Evolutionary conservation across 345 rosid species (phyloP), one percentile per base, ranked within the genome.

Genomic region (Excoecaria cochinchinensis): DNA sequence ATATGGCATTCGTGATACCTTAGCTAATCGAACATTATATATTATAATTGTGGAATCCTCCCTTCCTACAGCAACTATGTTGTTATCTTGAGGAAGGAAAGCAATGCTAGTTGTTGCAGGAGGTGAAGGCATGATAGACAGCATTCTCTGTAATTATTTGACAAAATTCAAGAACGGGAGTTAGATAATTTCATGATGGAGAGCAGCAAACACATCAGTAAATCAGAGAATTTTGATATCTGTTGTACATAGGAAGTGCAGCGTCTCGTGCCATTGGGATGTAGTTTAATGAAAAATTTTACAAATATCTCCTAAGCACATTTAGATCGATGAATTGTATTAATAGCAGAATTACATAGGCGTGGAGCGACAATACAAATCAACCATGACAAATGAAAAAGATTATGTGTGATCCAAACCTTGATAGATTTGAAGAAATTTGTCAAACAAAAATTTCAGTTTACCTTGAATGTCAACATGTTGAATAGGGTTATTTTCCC

Each of bases 401-500:
- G 40, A 9, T 24, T 15, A 22, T 31, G 68, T 8, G 3, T 72
- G 39, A 59, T 53, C 14, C 38, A 73, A 38, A 25, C 44, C 42
- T 25, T 17, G 12, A 14, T 44, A 47, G 55, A 63, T 71, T 70
- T 42, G 47, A 53, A 44, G 3, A 24, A 22, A 8, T 42, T 46
- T 58, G 47, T 44, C 50, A 24, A 69, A 5, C 48, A 55, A 24
- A 4, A 24, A 14, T 11, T 40, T 40, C 44, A 44, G 62, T 9
- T 66, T 76, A 83, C 88, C 86, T 79, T 83, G 70, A 83, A 79
- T 4, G 85, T 72, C 75, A 77, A 0, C 82, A 83, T 55, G 76
- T 85, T 84, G 82, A 82, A 83, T 19, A 86, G 70, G 44, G 87
- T 84, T 70, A 86, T 72, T 40, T 44, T 80, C 67, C 84, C 88